Percentiles rank a stretch among this genome's conserved stretches.
These are phyloP conservation scores for Halophytophthora batemanensis DNA, from an alignment of 352 stramenopile genomes.

Conservation along the genomic window DNA sequence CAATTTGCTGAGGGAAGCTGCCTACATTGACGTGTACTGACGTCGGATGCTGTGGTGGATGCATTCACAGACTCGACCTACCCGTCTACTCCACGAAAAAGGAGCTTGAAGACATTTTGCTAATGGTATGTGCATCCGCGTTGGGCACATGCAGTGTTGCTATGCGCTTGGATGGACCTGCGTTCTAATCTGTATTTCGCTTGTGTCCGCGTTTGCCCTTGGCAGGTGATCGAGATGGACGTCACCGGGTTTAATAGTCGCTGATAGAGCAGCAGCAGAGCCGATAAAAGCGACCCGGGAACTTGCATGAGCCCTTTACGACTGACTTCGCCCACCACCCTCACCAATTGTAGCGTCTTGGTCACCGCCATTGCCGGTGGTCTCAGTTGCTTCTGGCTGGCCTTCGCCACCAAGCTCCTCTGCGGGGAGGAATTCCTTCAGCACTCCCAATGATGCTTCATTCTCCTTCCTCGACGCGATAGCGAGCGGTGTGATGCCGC, in stretches of 20 bases:
- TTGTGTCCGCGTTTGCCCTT: background rate
- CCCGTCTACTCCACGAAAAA: slow-evolving; percentile 78
- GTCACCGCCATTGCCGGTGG: slow-evolving; percentile 8
- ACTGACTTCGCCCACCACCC: background rate
- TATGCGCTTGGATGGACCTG: background rate
- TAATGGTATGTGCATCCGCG: slow-evolving; percentile 61
- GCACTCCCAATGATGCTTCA: slow-evolving; percentile 45
- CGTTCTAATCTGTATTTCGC: background rate
- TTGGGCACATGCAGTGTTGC: background rate
- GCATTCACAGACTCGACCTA: slow-evolving; percentile 57
- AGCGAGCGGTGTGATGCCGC: slow-evolving; percentile 49
- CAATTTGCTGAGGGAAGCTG: background rate
- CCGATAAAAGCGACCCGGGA: too few species aligned
- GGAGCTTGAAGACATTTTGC: slow-evolving; percentile 92
- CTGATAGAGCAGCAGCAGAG: slow-evolving; percentile 20
- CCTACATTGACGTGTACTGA: slow-evolving; percentile 2
- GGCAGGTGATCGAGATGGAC: slow-evolving; percentile 66
- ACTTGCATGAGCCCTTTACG: slow-evolving; percentile 3
- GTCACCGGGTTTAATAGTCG: slow-evolving; percentile 75
- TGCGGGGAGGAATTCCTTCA: slow-evolving; percentile 49
- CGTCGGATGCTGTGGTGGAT: slow-evolving; percentile 1
- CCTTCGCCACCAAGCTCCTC: slow-evolving; percentile 13
- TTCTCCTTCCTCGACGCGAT: slow-evolving; percentile 77
- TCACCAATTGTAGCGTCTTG: slow-evolving; percentile 1
- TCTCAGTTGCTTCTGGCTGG: slow-evolving; percentile 14